These are phyloP conservation scores for Globisporangium camurandrum DNA, from an alignment of 352 stramenopile genomes.

Conservation along the genomic window DNA sequence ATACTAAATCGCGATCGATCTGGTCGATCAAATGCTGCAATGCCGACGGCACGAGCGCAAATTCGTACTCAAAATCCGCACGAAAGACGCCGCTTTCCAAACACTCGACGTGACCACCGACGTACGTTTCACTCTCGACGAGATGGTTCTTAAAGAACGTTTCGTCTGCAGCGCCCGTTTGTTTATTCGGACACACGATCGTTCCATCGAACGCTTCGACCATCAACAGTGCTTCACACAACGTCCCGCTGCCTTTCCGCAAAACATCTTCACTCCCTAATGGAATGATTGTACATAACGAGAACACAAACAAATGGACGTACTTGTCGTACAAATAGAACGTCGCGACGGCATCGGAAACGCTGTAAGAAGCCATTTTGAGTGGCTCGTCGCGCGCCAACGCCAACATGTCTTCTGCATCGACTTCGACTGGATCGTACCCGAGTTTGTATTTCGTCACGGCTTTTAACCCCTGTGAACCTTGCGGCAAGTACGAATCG, in stretches of 20 bases:
- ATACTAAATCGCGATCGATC: conserved; percentile 96
- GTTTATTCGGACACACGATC: conserved; percentile 99
- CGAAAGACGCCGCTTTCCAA: conserved; percentile 97
- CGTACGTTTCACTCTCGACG: conserved; percentile 98
- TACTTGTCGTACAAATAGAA: conserved; percentile 99
- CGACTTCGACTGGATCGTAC: conserved; percentile 97
- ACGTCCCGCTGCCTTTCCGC: conserved; percentile 91
- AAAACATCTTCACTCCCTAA: conserved; percentile 98
- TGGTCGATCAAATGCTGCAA: conserved; percentile 95
- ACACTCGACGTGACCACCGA: conserved; percentile 99
- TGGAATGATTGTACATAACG: conserved; percentile 98
- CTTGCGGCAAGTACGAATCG: conserved; percentile 98
- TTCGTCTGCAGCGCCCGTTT: conserved; percentile 73
- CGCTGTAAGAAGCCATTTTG: conserved; percentile 99
- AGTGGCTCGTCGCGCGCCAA: conserved; percentile 92
- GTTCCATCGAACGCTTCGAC: conserved; percentile 94
- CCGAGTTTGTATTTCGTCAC: conserved; percentile 99
- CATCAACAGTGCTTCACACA: conserved; percentile 99
- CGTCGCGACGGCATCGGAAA: conserved; percentile 99
- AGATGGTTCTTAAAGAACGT: conserved; percentile 92
- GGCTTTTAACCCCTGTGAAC: conserved; percentile 97
- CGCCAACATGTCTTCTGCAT: conserved; percentile 98
- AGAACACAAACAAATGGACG: conserved; percentile 99
- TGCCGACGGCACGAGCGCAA: conserved; percentile 91
- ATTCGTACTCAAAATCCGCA: conserved; percentile 96